These are phyloP conservation scores for Tetraselmis chui DNA, from an alignment of 139 green algal genomes.

Conservation along the genomic window DNA sequence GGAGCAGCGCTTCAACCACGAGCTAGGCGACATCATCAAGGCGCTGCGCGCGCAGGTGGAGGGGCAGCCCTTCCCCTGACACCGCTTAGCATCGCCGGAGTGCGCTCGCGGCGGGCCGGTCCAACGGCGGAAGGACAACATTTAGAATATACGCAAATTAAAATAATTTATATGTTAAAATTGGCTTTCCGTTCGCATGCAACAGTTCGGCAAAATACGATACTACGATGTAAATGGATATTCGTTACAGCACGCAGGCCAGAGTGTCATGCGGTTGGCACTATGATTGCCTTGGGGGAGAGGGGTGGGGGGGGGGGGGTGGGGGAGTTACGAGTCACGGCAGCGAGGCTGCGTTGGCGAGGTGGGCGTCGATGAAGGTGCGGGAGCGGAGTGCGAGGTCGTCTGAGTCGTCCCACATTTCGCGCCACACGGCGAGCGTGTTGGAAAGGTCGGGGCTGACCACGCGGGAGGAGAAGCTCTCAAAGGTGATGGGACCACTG, in stretches of 20 bases:
- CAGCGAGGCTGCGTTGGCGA: neutral
- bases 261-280: no score
- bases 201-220: no score
- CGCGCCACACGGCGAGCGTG: conserved; percentile 45
- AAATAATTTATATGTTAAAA: no score
- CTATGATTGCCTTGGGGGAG: neutral
- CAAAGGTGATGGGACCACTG: conserved; percentile 38
- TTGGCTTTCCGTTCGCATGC: no score
- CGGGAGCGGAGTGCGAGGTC: conserved; percentile 22
- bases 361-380: conserved; percentile 19
- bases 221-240: no score
- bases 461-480: conserved; percentile 42
- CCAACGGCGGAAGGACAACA: no score
- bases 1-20: neutral
- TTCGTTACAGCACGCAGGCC: no score
- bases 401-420: conserved; percentile 35
- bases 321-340: neutral
- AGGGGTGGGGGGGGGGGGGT: neutral
- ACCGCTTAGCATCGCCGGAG: no score
- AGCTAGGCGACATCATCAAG: neutral
- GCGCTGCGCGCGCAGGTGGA: neutral
- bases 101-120: no score
- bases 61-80: no score
- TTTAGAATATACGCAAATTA: no score
- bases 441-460: conserved; percentile 35